Base-by-base conservation (phyloP, 768 basidiomycete genomes). In the Boletus rubropictus region DNA sequence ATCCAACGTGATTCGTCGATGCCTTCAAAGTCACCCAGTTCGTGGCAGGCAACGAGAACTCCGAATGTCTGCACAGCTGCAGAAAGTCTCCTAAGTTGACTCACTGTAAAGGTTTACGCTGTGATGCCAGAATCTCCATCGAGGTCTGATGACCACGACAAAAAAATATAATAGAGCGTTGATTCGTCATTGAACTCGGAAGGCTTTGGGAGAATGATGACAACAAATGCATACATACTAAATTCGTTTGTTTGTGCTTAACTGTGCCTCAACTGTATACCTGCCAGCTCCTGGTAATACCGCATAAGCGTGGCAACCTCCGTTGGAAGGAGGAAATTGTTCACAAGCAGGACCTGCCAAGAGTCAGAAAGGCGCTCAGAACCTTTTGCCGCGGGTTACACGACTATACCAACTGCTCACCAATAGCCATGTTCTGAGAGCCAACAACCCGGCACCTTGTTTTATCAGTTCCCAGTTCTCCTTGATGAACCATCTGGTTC, bases 391-490 rank as follows among this genome's bases (percentile, higher is more conserved):
- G 37, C 7, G n/a, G 11, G 24, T 31, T 3, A 29, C 25, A 51
- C 18, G 42, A 48, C 46, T 14, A 27, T n/a, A 21, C 18, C 3
- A 4, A 20, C 17, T 1, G 58, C 75, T 58, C 48, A 84, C 85
- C 57, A 84, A 51, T 1, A 86, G 63, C 72, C 76, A 86, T 34
- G 74, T 73, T 34, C 84, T 69, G 52, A 88, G 57, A 0, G 83
- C 82, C 32, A 73, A 67, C 73, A 81, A 76, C 3, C 86, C 86
- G 31, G 85, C 85, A 10, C 84, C 85, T 31, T 68, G 68, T 51
- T 83, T 79, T 22, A 89, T 87, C 67, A 82, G 75, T 44, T 60
- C 65, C 79, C 82, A 84, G 56, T 84, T 81, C 27, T 77, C 69
- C 42, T 74, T 70, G 1, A 88, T 58, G 53, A 89, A 89, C 0